Base-by-base conservation (phyloP, 495 filamentous ascomycete species). In the Aspergillus asperescens region DNA sequence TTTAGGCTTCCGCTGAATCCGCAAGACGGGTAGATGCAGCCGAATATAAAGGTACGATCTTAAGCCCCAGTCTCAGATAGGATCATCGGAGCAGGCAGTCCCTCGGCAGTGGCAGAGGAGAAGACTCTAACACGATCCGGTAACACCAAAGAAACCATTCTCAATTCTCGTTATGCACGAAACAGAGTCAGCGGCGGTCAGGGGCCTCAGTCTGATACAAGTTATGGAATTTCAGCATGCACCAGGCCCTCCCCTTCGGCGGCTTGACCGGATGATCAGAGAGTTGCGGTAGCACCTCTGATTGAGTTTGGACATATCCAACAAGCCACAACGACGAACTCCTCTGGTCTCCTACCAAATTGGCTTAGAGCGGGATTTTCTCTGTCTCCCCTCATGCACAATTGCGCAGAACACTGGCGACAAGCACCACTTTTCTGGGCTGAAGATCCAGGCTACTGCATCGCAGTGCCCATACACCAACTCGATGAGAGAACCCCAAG, bases 11-110 rank as follows among this genome's bases (percentile, higher is more conserved):
- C 32, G 15, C 5, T 27, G 9, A 49, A 23, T 15, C 37, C 27
- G 38, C 20, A 19, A n/a, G 19, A 25, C 58, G 58, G 58, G 51
- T 58, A 57, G 34, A 37, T 46, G 56, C 62, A 61, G 56, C 50
- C 20, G 19, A 43, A 29, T 22, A 54, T 55, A 56, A 45, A 54
- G 56, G 53, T 20, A 50, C 49, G 58, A 61, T 56, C 35, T 58
- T 53, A 24, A 24, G 35, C 49, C 23, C 34, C 25, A 24, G 8
- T 35, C n/a, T 41, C 41, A 41, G 19, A 41, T 25, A 38, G 13
- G 39, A 48, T 34, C 9, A 8, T 25, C 10, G 39, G 13, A 25
- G n/a, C n/a, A n/a, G n/a, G n/a, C 10, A 4, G 37, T 46, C 24
- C 34, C 50, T 28, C 19, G 22, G 40, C 42, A 15, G 38, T 20